Conservation (phyloP, 176 grass and related monocot genomes). For the Thalia dealbata region DNA sequence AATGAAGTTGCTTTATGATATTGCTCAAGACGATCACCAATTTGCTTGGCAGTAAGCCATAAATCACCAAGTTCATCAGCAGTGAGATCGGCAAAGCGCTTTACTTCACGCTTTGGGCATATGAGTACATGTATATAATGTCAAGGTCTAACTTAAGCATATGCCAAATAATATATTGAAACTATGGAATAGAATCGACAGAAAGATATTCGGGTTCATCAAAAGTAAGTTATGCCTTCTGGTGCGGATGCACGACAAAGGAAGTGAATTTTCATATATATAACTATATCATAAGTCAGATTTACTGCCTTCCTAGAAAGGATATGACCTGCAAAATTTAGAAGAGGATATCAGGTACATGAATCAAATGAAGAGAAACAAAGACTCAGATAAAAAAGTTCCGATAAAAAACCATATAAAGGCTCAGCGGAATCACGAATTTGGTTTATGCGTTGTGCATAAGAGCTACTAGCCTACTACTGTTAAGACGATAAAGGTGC, state of each 20-base stretch:
- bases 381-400: neutral
- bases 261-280: neutral
- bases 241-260: neutral
- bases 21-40: slow-evolving; percentile 54
- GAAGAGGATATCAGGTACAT: neutral
- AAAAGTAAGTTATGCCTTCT: neutral
- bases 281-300: neutral
- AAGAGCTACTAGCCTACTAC: neutral
- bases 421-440: neutral
- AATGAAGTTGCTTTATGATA: slow-evolving; percentile 81
- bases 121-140: slow-evolving; percentile 67
- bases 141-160: slow-evolving; percentile 36
- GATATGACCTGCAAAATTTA: slow-evolving; percentile 83
- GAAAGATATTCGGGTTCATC: neutral
- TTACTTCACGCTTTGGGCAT: slow-evolving; percentile 70
- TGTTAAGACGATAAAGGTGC: neutral
- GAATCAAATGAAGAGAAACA: neutral
- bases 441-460: no score
- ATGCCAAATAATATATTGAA: neutral
- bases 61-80: slow-evolving; percentile 69
- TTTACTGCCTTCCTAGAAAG: slow-evolving; percentile 23
- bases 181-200: neutral
- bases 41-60: slow-evolving; percentile 80
- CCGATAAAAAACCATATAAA: neutral
- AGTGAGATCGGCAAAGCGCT: slow-evolving; percentile 68